Base-by-base conservation (phyloP, 176 grass and related monocot species). In the Olyra latifolia region DNA sequence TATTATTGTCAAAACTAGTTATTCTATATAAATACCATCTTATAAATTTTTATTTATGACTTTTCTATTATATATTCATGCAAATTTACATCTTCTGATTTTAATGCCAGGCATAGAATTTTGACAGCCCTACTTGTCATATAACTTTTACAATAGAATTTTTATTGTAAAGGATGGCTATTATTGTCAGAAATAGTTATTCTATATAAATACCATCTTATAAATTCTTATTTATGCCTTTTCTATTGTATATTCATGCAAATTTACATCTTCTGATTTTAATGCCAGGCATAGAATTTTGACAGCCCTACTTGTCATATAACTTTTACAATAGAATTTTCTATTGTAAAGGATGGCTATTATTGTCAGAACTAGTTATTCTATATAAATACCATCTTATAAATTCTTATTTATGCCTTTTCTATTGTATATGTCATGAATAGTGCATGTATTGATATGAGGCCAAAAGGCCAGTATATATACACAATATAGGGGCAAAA, bases 281-380 rank as follows among this genome's bases (percentile, higher is more conserved):
- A 59, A 17, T 68, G 27, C 14, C 69, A 38, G 72, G 27, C 14
- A 29, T n/a, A 82, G 13, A 66, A 72, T 62, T 79, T 78, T 81
- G 38, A 71, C 39, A 22, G 53, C 75, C 16, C 42, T 78, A 69
- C 74, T 64, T 83, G 14, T 53, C 9, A 91, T 67, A 62, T 57
- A 45, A 73, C 27, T 52, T 75, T 81, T 48, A 29, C 75, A 99
- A n/a, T n/a, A n/a, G n/a, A n/a, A n/a, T n/a, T n/a, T n/a, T n/a
- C n/a, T n/a, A n/a, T n/a, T n/a, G n/a, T n/a, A n/a, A n/a, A 22
- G 5, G 42, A 85, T 71, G 30, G 10, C 29, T 49, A 44, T 52
- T 67, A 59, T 45, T 63, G 49, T 68, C 62, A 57, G 27, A 27
- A 49, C 17, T 39, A 38, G 38, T 59, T 60, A 29, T 69, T 72